Conservation (phyloP, 768 basidiomycete species). For the Gloeopeniophorella convolvens region DNA sequence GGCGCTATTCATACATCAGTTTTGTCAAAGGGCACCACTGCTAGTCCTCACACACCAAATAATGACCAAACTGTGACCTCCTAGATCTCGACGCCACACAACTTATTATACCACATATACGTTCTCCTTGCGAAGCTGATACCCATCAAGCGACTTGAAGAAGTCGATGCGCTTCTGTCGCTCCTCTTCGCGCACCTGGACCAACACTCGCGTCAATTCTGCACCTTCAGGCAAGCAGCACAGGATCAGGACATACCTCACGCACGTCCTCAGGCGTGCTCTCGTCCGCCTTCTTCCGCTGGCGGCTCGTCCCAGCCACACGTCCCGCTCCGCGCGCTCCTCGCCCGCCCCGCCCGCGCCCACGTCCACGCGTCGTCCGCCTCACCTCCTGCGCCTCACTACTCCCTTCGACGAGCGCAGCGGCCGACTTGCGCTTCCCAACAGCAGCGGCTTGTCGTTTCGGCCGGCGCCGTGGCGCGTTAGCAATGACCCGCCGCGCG, state of each 20-base stretch:
- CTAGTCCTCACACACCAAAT: neutral
- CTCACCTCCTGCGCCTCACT: neutral
- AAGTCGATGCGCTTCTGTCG: constrained; percentile 16
- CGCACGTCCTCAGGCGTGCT: constrained; percentile 21
- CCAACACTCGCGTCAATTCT: neutral
- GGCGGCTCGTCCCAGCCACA: neutral
- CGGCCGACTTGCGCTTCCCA: neutral
- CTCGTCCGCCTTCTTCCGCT: constrained; percentile 15
- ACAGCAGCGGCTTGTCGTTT: neutral
- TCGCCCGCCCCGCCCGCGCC: neutral
- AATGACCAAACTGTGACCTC: neutral
- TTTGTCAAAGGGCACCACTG: no score
- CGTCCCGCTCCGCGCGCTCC: neutral
- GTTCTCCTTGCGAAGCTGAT: constrained; percentile 17
- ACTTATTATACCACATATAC: constrained; percentile 19
- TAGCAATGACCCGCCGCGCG: constrained; percentile 9
- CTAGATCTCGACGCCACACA: constrained; percentile 8
- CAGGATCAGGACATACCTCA: constrained; percentile 8
- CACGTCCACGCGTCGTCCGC: neutral
- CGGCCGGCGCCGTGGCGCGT: constrained; percentile 5
- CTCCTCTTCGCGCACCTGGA: constrained; percentile 16
- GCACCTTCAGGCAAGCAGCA: neutral
- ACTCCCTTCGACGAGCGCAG: neutral
- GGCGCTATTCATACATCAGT: no score
- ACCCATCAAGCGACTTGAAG: constrained; percentile 21